Base-by-base conservation (phyloP, 164 flowering plant genomes). In the Vitis amurensis region DNA sequence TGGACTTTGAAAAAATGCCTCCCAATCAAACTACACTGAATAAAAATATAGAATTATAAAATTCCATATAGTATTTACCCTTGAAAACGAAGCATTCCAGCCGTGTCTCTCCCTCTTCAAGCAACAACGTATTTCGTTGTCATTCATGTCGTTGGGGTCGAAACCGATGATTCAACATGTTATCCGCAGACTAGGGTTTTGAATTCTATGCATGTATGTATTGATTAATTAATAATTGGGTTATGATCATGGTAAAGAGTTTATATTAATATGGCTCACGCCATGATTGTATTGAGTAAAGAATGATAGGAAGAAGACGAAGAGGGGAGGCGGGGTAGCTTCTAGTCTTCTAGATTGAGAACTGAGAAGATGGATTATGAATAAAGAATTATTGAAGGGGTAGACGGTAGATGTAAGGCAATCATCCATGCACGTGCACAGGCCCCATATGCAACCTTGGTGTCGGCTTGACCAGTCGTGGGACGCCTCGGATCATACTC, bases 391-490 rank as follows among this genome's bases (percentile, higher is more conserved):
- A 9, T 17, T 6, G 23, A 15, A 47, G 10, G 4, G 61, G 16
- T 16, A 68, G 66, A 29, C 68, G 76, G 69, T 59, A 74, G 61
- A 53, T 62, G 63, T 74, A 3, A 59, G 70, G 63, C 30, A 69
- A 80, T 76, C 77, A 77, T 75, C 66, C 71, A 70, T 62, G 77
- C 83, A 81, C 79, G 87, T 80, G 86, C 77, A 64, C n/a, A 55
- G 86, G 80, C 62, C 81, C 87, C 84, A 83, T 56, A 1, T 55
- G 82, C 56, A 75, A 75, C 68, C 67, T 72, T n/a, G 63, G 71
- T 86, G 89, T 82, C 89, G 79, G 82, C 76, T 86, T 84, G 83
- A 82, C 84, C 56, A 72, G 73, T 74, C 77, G 13, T 55, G 55
- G 61, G 55, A 53, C 72, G 73, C 74, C 58, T 37, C 7, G 7